phyloP scores from a whole-genome alignment of 2,329 filamentous ascomycete species.

The Penicillium sp. region DNA sequence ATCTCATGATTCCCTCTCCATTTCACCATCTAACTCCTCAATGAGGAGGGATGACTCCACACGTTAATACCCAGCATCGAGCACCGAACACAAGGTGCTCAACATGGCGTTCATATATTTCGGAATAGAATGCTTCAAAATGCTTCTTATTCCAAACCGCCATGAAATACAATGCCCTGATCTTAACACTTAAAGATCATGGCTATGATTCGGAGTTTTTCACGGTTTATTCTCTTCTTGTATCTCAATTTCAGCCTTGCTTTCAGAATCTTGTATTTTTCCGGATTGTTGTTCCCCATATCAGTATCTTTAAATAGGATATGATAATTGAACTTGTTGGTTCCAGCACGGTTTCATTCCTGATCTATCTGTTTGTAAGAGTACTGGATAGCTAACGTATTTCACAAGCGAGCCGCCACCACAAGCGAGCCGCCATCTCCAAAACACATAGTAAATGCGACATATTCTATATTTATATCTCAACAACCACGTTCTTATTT shows the following conservation, averaged over 20 bases:
- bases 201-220: conserved; percentile 6
- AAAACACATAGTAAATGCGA: too few relatives aligned
- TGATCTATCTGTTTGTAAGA: not conserved
- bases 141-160: not conserved
- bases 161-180: conserved; percentile 3
- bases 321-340: conserved; percentile 4
- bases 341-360: not conserved
- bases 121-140: conserved; percentile 13
- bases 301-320: conserved; percentile 4
- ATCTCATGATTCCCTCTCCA: not conserved
- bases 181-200: not conserved
- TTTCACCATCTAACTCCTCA: not conserved
- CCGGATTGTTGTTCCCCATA: not conserved
- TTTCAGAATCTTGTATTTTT: conserved; percentile 9
- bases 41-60: conserved; percentile 20
- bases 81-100: conserved; percentile 15
- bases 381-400: too few relatives aligned
- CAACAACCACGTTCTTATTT: too few relatives aligned
- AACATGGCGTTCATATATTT: conserved; percentile 22
- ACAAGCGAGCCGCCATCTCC: too few relatives aligned
- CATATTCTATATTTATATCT: too few relatives aligned
- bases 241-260: conserved; percentile 8
- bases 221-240: conserved; percentile 7
- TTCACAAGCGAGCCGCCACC: too few relatives aligned
- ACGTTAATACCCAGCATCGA: conserved; percentile 28